Conservation (phyloP, 2,329 filamentous ascomycete species). For the Aphanocladium album region DNA sequence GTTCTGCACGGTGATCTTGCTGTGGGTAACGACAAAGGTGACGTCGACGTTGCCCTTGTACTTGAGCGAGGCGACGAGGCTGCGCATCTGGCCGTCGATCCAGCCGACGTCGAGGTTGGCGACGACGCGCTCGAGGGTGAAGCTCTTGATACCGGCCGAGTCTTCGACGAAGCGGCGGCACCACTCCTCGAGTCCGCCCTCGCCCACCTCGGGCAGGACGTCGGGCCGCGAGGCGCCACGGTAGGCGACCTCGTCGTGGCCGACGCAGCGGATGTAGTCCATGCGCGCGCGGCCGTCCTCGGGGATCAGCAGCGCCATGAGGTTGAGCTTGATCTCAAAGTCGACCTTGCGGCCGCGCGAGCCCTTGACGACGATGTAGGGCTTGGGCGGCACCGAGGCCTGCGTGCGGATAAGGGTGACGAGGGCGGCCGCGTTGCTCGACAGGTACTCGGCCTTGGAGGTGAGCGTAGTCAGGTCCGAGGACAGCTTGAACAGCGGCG, state of each 20-base stretch:
- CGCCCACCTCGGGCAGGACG: slow-evolving; percentile 38
- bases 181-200: slow-evolving; percentile 44
- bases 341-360: slow-evolving; percentile 40
- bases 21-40: slow-evolving; percentile 46
- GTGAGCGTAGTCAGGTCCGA: slow-evolving; percentile 43
- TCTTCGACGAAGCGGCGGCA: slow-evolving; percentile 44
- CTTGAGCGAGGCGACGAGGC: slow-evolving; percentile 42
- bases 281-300: slow-evolving; percentile 40
- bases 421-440: slow-evolving; percentile 40
- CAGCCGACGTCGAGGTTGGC: slow-evolving; percentile 51
- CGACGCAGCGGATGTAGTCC: slow-evolving; percentile 50
- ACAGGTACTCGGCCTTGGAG: slow-evolving; percentile 44
- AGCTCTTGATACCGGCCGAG: slow-evolving; percentile 39
- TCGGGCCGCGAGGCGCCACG: slow-evolving; percentile 42
- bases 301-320: slow-evolving; percentile 48
- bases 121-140: slow-evolving; percentile 47
- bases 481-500: slow-evolving; percentile 47
- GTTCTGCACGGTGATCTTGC: slow-evolving; percentile 43
- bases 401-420: slow-evolving; percentile 42
- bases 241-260: slow-evolving; percentile 43
- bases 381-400: slow-evolving; percentile 50
- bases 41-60: slow-evolving; percentile 48
- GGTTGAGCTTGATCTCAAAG: slow-evolving; percentile 50
- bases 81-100: slow-evolving; percentile 50
- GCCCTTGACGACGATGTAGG: slow-evolving; percentile 45